Evolutionary conservation across 139 green algal species (phyloP).

Genomic region (Chlamydomonas sp.): DNA sequence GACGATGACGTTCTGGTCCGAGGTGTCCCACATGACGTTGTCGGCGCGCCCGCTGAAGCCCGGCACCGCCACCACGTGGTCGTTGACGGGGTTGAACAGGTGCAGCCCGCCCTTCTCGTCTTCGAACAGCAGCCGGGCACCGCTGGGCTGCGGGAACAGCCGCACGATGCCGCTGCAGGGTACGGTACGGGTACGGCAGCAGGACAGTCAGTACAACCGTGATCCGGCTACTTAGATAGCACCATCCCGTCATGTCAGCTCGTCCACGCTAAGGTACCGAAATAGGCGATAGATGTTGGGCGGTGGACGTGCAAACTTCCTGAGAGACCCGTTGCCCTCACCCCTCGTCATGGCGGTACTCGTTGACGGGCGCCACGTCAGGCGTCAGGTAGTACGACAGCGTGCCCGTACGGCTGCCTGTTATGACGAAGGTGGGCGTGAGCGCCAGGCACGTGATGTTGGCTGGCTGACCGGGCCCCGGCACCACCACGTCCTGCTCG

Average conservation of each 20-base stretch:
- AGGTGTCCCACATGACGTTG: conserved; percentile 73
- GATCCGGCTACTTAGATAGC: too few species aligned
- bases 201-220: background rate
- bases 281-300: too few species aligned
- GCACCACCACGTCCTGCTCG: conserved; percentile 49
- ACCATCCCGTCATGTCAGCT: too few species aligned
- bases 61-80: conserved; percentile 56
- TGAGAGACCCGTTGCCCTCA: background rate
- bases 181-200: background rate
- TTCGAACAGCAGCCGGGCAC: conserved; percentile 71
- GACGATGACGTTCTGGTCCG: conserved; percentile 68
- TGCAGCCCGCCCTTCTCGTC: conserved; percentile 57
- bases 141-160: conserved; percentile 65
- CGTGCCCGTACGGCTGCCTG: conserved; percentile 53
- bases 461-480: conserved; percentile 42
- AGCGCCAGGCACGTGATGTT: conserved; percentile 67
- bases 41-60: conserved; percentile 35
- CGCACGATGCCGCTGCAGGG: conserved; percentile 52
- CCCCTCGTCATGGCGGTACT: conserved; percentile 68
- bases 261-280: too few species aligned
- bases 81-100: conserved; percentile 78
- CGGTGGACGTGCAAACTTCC: too few species aligned
- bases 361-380: conserved; percentile 66
- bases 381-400: conserved; percentile 69
- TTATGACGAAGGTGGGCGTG: conserved; percentile 72